phyloP scores from a whole-genome alignment of 2,329 filamentous ascomycete species.

The Thermothelomyces thermophilus region DNA sequence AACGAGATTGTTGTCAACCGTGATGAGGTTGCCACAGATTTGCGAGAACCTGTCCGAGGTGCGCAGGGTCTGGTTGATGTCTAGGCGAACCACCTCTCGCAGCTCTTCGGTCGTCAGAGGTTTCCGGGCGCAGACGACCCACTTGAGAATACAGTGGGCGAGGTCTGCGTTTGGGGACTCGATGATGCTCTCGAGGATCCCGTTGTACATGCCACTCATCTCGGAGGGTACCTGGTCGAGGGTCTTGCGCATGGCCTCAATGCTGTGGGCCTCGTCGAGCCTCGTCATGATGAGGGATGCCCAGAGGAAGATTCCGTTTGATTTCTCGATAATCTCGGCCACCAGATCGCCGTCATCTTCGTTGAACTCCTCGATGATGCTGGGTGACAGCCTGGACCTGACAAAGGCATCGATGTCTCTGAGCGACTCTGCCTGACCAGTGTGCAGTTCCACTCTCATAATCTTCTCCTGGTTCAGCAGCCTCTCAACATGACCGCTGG shows the following conservation, averaged over 20 bases:
- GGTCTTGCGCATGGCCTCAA: constrained; percentile 23
- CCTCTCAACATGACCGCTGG: constrained; percentile 18
- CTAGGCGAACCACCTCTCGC: constrained; percentile 29
- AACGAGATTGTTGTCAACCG: constrained; percentile 30
- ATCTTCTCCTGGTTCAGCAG: constrained; percentile 19
- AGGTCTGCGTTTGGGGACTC: constrained; percentile 26
- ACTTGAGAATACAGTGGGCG: constrained; percentile 32
- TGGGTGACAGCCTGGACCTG: constrained; percentile 12
- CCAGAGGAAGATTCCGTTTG: constrained; percentile 26
- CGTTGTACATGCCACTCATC: constrained; percentile 24
- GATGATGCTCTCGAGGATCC: constrained; percentile 20
- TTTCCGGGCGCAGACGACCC: constrained; percentile 30
- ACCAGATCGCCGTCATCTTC: constrained; percentile 14
- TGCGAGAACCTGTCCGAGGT: constrained; percentile 21
- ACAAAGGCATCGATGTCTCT: constrained; percentile 21
- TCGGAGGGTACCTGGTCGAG: constrained; percentile 22
- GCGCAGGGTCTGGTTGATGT: constrained; percentile 30
- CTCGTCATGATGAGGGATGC: constrained; percentile 21
- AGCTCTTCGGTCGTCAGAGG: constrained; percentile 33
- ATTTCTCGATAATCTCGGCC: constrained; percentile 22
- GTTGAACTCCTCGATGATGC: constrained; percentile 17
- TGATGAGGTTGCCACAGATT: constrained; percentile 31
- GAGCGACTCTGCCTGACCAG: constrained; percentile 19
- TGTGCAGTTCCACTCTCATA: constrained; percentile 14
- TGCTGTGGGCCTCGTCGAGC: constrained; percentile 20